phyloP scores from a whole-genome alignment of 805 yeast genomes.

The Yarrowia sp. region DNA sequence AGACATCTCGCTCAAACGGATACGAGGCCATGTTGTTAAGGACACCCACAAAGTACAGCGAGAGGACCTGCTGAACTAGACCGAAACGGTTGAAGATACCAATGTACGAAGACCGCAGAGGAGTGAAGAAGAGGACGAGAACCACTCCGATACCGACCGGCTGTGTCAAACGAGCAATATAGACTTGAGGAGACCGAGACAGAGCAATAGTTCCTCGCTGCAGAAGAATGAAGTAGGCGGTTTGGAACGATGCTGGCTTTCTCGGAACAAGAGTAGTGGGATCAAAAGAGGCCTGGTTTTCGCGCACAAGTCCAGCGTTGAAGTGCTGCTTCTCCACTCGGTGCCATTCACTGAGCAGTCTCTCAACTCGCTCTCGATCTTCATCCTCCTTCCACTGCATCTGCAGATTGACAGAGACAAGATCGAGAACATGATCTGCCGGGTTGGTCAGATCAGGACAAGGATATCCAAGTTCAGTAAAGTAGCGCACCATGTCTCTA shows the following conservation, averaged over 20 bases:
- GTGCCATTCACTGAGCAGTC: conserved; percentile 44
- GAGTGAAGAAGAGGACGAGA: conserved; percentile 65
- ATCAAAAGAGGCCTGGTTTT: neutral
- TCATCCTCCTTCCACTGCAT: conserved; percentile 43
- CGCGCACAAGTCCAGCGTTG: neutral
- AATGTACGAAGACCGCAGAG: conserved; percentile 46
- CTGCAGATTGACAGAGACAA: conserved; percentile 58
- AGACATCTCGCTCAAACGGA: conserved; percentile 69
- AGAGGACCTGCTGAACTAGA: conserved; percentile 66
- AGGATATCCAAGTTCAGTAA: conserved; percentile 49
- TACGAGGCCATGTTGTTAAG: conserved; percentile 73
- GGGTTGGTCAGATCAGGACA: conserved; percentile 64
- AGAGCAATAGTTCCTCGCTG: conserved; percentile 46
- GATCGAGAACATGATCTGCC: conserved; percentile 73
- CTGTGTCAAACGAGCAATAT: conserved; percentile 65
- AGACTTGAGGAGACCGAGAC: conserved; percentile 53
- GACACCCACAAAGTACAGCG: conserved; percentile 76
- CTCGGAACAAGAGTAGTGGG: conserved; percentile 36
- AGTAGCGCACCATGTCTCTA: conserved; percentile 47
- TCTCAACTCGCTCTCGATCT: conserved; percentile 45
- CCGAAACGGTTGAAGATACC: conserved; percentile 72
- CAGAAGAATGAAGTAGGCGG: conserved; percentile 35
- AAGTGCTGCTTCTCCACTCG: neutral
- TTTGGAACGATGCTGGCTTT: neutral
- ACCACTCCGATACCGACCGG: conserved; percentile 61